A percentile compares a stretch with the other conserved stretches of the same genome.
Evolutionary conservation across 2,329 filamentous ascomycete species (phyloP).

Genomic region (Botrytis medusae): DNA sequence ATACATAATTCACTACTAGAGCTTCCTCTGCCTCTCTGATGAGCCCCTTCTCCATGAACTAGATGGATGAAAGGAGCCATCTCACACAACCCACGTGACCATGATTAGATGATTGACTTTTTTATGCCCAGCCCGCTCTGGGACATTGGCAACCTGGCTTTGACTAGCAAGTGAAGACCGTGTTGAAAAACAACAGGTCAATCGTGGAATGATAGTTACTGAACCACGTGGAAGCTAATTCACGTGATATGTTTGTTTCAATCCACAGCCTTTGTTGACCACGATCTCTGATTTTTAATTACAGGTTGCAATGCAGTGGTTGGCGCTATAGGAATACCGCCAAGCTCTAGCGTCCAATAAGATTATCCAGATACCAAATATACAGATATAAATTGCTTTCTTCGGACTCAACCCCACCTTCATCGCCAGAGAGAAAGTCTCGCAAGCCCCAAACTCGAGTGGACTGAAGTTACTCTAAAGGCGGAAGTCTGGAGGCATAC

Average conservation of each 20-base stretch:
- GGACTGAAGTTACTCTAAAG: not conserved
- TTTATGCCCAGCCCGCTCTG: not conserved
- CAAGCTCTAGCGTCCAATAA: accelerated
- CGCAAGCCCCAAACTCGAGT: not conserved
- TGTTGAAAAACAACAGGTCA: not conserved
- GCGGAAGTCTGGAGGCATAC: no score
- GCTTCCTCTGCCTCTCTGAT: no score
- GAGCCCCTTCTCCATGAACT: not conserved
- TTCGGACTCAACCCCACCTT: no score
- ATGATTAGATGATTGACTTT: accelerated
- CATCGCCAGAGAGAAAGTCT: not conserved
- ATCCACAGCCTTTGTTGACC: not conserved
- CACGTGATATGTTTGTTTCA: not conserved
- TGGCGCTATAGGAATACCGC: accelerated
- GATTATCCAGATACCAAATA: not conserved
- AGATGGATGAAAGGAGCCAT: not conserved
- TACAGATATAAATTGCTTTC: conserved; percentile 1
- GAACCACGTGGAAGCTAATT: not conserved
- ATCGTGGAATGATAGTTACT: not conserved
- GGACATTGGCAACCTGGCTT: not conserved
- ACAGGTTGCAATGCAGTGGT: not conserved
- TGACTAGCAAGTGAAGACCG: accelerated
- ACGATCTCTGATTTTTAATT: not conserved
- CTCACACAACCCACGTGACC: not conserved
- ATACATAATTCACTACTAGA: not conserved